A percentile compares a stretch with the other conserved stretches of the same genome.
These are phyloP conservation scores for Beta vulgaris DNA, from an alignment of 148 eudicot species.

Conservation along the genomic window DNA sequence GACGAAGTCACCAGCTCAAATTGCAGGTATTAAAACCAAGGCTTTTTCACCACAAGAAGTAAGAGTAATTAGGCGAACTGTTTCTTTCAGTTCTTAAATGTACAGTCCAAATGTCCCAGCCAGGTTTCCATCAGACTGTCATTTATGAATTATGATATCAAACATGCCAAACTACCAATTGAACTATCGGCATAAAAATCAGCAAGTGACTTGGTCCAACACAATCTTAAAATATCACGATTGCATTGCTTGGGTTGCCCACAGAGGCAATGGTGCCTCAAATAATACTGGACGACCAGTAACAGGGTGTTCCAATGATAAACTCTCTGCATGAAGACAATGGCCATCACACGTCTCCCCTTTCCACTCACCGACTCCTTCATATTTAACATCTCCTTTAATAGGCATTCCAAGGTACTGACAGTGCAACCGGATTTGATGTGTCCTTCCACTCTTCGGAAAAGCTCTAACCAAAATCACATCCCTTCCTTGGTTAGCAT, in stretches of 20 bases:
- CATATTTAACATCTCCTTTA: constrained; percentile 91
- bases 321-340: constrained; percentile 85
- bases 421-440: constrained; percentile 96
- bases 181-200: neutral
- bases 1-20: neutral
- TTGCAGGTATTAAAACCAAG: neutral
- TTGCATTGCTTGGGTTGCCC: constrained; percentile 57
- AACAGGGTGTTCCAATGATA: constrained; percentile 81
- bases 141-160: neutral
- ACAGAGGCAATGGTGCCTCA: constrained; percentile 69
- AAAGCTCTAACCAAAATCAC: constrained; percentile 76
- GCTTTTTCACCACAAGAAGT: neutral
- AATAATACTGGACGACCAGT: constrained; percentile 57
- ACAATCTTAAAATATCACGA: neutral
- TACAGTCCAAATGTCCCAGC: neutral
- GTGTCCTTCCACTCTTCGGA: constrained; percentile 93
- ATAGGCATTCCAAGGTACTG: constrained; percentile 86
- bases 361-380: constrained; percentile 82
- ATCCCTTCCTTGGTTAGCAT: constrained; percentile 34
- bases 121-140: neutral
- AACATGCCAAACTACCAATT: neutral
- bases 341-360: constrained; percentile 63
- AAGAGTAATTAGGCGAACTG: neutral
- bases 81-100: neutral
- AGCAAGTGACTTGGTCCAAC: neutral